A percentile compares a stretch with the other conserved stretches of the same genome.
phyloP scores from a whole-genome alignment of 2,329 filamentous ascomycete species.

The Proliferodiscus dingleyae region DNA sequence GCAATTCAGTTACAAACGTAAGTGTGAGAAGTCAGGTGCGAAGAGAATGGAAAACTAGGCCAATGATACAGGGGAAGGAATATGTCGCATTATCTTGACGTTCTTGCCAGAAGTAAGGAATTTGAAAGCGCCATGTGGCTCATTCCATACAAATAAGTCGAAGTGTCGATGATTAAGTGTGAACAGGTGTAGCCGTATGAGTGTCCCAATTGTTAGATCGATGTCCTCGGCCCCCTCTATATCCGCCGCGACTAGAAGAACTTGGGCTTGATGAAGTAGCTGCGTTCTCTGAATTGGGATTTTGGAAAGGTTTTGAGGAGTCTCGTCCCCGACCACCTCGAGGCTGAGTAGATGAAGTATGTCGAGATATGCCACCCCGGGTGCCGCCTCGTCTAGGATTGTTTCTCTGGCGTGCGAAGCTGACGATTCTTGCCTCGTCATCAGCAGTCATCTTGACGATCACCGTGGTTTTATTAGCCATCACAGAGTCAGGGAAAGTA shows the following conservation, averaged over 20 bases:
- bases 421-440: conserved; percentile 37
- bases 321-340: conserved; percentile 29
- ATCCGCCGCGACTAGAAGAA: conserved; percentile 19
- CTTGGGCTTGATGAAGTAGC: conserved; percentile 20
- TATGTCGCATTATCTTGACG: conserved; percentile 3
- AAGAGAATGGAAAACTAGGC: conserved; percentile 22
- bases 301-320: conserved; percentile 20
- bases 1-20: conserved; percentile 31
- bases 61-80: conserved; percentile 19
- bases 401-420: conserved; percentile 28
- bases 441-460: conserved; percentile 45
- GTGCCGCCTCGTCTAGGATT: conserved; percentile 28
- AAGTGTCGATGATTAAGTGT: conserved; percentile 20
- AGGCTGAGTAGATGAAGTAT: conserved; percentile 23
- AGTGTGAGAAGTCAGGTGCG: conserved; percentile 22
- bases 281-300: conserved; percentile 22
- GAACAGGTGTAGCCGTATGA: conserved; percentile 26
- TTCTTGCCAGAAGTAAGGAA: not conserved
- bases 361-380: conserved; percentile 22
- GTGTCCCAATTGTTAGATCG: conserved; percentile 22
- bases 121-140: not conserved
- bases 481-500: conserved; percentile 35
- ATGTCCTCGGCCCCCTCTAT: conserved; percentile 24
- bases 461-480: conserved; percentile 35
- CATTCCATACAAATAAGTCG: not conserved